phyloP scores from a whole-genome alignment of 768 basidiomycete species.

The Leucocoprinus sp. region DNA sequence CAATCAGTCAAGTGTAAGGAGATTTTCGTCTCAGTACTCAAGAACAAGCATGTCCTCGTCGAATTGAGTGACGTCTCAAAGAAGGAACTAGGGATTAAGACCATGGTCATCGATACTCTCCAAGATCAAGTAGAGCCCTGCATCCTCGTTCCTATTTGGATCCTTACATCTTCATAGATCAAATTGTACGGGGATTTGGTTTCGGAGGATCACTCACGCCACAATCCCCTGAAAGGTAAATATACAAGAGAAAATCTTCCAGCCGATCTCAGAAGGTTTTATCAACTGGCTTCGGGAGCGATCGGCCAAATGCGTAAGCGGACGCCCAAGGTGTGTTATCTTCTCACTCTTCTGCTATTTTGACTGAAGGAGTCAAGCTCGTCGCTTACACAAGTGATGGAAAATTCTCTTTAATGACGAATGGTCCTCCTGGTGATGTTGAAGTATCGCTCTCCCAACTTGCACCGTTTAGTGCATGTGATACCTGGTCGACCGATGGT shows the following conservation, averaged over 20 bases:
- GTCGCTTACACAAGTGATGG: constrained; percentile 29
- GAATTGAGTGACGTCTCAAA: background rate
- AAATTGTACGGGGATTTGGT: constrained; percentile 41
- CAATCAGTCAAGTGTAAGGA: constrained; percentile 1
- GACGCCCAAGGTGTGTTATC: constrained; percentile 38
- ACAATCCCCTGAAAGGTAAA: constrained; percentile 31
- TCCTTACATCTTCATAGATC: constrained; percentile 23
- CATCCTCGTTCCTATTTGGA: constrained; percentile 3
- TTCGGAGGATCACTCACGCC: constrained; percentile 40
- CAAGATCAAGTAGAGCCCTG: background rate
- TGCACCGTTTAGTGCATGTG: background rate
- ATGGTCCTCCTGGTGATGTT: constrained; percentile 38
- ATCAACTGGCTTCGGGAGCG: constrained; percentile 35
- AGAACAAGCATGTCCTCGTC: constrained; percentile 1
- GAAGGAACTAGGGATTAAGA: background rate
- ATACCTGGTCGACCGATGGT: background rate
- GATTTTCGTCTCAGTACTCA: constrained; percentile 1
- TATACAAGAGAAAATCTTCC: constrained; percentile 33
- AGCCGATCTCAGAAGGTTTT: constrained; percentile 32
- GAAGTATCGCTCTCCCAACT: constrained; percentile 29
- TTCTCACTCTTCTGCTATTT: too few relatives aligned
- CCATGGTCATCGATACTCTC: constrained; percentile 3
- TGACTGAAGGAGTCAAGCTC: constrained; percentile 23
- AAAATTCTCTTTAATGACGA: constrained; percentile 46
- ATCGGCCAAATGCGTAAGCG: constrained; percentile 42